These are phyloP conservation scores for Candida parachauliodes DNA, from an alignment of 805 yeast species.

Conservation along the genomic window DNA sequence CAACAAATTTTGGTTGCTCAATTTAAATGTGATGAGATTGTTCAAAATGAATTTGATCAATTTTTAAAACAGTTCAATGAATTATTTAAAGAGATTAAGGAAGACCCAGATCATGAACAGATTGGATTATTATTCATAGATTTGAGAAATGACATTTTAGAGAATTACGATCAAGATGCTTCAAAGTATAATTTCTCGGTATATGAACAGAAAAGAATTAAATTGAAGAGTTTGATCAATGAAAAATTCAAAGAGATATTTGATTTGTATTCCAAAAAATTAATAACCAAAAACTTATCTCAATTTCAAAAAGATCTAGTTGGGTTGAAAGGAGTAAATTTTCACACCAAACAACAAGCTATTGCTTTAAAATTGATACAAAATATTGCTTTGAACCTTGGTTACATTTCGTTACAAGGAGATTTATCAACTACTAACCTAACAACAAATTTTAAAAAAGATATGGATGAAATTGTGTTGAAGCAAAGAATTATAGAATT, in stretches of 20 bases:
- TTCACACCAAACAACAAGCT: constrained; percentile 7
- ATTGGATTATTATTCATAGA: constrained; percentile 43
- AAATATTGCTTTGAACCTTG: constrained; percentile 6
- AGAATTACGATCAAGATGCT: constrained; percentile 65
- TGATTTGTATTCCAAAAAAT: constrained; percentile 20
- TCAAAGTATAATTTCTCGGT: constrained; percentile 68
- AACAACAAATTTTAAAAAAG: constrained; percentile 21
- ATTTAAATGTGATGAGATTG: constrained; percentile 90
- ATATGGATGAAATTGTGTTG: constrained; percentile 38
- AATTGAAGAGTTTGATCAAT: constrained; percentile 42
- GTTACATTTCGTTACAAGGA: constrained; percentile 25
- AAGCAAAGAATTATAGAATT: constrained; percentile 35
- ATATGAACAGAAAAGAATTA: constrained; percentile 57
- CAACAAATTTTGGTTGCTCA: constrained; percentile 94
- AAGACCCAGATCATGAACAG: constrained; percentile 35
- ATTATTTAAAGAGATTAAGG: constrained; percentile 10
- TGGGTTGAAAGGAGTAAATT: constrained; percentile 10
- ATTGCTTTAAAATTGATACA: constrained; percentile 4
- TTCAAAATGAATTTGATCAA: constrained; percentile 33
- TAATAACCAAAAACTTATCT: constrained; percentile 12
- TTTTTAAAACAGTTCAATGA: constrained; percentile 21
- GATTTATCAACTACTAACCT: constrained; percentile 22
- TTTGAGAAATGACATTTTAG: constrained; percentile 46
- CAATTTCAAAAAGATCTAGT: constrained; percentile 13
- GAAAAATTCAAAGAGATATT: constrained; percentile 35